These are phyloP conservation scores for Astragalus membranaceus DNA, from an alignment of 306 rosid genomes.

Conservation along the genomic window DNA sequence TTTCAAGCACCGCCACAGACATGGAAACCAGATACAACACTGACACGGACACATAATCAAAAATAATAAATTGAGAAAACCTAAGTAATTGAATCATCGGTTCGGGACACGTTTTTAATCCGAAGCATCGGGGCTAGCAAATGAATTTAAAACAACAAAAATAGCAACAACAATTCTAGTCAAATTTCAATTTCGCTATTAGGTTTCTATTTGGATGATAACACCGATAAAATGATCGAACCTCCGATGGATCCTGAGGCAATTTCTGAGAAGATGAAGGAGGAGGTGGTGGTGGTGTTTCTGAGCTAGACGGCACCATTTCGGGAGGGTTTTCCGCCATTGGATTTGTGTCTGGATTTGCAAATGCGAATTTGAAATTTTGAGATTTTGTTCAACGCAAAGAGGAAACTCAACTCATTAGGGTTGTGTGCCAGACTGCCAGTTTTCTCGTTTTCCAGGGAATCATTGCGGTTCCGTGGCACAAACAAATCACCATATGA, in stretches of 20 bases:
- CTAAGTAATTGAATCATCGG: too few species aligned
- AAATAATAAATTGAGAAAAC: too few species aligned
- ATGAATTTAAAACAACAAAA: neutral
- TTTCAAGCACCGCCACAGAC: too few species aligned
- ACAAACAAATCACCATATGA: neutral
- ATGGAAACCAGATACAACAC: too few species aligned
- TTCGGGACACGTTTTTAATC: too few species aligned
- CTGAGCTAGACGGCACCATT: constrained; percentile 34
- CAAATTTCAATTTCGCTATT: neutral
- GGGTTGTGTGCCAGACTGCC: too few species aligned
- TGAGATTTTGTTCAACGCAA: neutral
- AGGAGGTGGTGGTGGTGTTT: constrained; percentile 14
- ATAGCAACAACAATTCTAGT: neutral
- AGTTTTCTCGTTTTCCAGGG: too few species aligned
- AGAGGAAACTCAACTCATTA: neutral
- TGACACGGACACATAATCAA: too few species aligned
- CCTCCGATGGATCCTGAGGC: constrained; percentile 46
- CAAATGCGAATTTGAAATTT: neutral
- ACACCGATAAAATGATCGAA: constrained; percentile 27
- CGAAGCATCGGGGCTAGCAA: too few species aligned
- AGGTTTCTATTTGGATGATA: neutral
- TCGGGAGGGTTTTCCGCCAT: constrained; percentile 50
- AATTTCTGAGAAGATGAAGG: constrained; percentile 17
- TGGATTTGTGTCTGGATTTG: neutral
- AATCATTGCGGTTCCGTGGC: neutral